Evolutionary conservation across 108 stramenopile genomes (phyloP).

Genomic region (Cyclotella sp.): DNA sequence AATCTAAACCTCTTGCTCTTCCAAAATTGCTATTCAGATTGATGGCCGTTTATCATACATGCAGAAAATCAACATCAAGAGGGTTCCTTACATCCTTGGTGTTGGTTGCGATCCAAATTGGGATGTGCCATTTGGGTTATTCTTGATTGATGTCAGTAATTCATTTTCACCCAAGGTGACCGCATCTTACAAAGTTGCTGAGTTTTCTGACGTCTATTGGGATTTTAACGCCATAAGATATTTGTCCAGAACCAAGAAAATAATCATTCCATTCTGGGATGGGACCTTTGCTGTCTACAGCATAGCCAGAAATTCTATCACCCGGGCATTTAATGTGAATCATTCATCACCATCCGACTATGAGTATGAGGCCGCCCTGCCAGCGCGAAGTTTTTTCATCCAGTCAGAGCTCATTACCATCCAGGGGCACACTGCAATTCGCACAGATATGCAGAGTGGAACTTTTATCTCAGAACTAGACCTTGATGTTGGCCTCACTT

Average conservation of each 20-base stretch:
- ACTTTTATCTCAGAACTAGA: conserved; percentile 6
- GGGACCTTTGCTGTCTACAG: no score
- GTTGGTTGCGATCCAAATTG: conserved; percentile 2
- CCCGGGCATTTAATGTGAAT: not conserved
- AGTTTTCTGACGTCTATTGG: no score
- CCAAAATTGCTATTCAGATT: not conserved
- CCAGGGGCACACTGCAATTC: conserved; percentile 12
- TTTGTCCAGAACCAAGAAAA: not conserved
- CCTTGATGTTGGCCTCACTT: conserved; percentile 11
- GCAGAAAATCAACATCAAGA: conserved; percentile 3
- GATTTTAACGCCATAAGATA: no score
- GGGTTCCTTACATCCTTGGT: conserved; percentile 1
- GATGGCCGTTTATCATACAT: conserved; percentile 1
- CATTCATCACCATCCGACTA: not conserved
- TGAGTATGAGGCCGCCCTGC: not conserved
- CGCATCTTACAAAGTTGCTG: not conserved
- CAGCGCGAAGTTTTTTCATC: conserved; percentile 9
- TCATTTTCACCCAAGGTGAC: conserved; percentile 13
- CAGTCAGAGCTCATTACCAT: conserved; percentile 18
- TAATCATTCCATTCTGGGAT: conserved; percentile 12
- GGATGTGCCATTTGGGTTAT: not conserved
- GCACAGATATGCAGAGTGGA: not conserved
- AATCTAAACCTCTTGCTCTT: not conserved
- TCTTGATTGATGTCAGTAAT: conserved; percentile 10
- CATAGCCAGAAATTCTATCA: conserved; percentile 6